Percentiles rank a stretch among this genome's conserved stretches.
Evolutionary conservation across 1,284 basidiomycete species (phyloP).

Genomic region (Ganoderma resinaceum): DNA sequence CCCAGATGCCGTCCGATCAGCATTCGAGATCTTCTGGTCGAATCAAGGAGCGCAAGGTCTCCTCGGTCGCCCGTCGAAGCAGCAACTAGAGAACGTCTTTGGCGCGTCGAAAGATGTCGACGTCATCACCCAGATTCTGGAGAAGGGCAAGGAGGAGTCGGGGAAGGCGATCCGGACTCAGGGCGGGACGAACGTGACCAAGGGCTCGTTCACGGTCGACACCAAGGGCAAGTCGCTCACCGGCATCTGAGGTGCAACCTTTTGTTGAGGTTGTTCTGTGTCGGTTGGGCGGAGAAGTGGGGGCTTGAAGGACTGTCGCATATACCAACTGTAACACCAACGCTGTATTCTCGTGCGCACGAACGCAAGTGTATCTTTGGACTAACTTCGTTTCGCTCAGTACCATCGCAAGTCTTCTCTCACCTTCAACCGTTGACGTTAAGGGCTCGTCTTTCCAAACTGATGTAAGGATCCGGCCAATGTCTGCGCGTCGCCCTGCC

Average conservation of each 20-base stretch:
- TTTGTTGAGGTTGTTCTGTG: background rate
- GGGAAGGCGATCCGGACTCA: conserved; percentile 49
- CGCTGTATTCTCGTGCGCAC: conserved; percentile 10
- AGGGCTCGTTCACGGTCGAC: conserved; percentile 52
- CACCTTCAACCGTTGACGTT: background rate
- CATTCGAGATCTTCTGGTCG: conserved; percentile 60
- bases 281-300: background rate
- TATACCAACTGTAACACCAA: conserved; percentile 11
- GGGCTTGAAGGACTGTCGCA: conserved; percentile 1
- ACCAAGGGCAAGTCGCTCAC: conserved; percentile 43
- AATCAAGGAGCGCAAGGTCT: conserved; percentile 76
- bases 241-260: conserved; percentile 20
- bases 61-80: conserved; percentile 74
- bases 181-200: conserved; percentile 42
- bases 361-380: background rate
- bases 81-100: conserved; percentile 78
- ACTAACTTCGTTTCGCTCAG: background rate
- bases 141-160: conserved; percentile 65
- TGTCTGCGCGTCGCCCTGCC: too few relatives aligned
- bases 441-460: too few relatives aligned
- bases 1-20: conserved; percentile 44
- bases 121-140: conserved; percentile 62
- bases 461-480: too few relatives aligned
- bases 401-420: background rate
- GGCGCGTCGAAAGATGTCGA: conserved; percentile 70